Evolutionary conservation across 768 basidiomycete species (phyloP).

Genomic region (Amyloporia xantha): DNA sequence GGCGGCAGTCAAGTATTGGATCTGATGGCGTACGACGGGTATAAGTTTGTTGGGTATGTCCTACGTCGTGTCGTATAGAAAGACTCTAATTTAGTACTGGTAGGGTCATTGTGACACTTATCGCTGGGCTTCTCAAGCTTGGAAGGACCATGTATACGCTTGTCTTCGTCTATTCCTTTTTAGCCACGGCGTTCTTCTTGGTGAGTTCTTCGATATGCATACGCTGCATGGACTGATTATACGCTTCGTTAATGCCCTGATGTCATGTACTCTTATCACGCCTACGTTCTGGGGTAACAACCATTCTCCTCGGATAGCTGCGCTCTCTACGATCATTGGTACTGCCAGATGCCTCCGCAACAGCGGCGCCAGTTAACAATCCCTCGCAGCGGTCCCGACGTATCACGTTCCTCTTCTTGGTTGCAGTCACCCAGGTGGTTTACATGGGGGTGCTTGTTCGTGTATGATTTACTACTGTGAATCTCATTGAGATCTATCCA

Average conservation of each 20-base stretch:
- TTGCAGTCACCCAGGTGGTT: conserved; percentile 74
- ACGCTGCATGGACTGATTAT: conserved; percentile 80
- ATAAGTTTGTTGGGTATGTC: conserved; percentile 93
- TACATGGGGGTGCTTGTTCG: conserved; percentile 85
- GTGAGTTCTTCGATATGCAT: conserved; percentile 63
- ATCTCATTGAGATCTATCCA: too few relatives aligned
- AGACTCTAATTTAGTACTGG: background rate
- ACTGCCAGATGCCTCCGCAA: conserved; percentile 68
- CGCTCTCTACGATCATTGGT: conserved; percentile 90
- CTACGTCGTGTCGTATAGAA: background rate
- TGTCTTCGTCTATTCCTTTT: conserved; percentile 79
- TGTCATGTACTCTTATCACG: too few relatives aligned
- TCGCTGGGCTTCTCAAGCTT: conserved; percentile 59
- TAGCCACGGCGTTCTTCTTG: conserved; percentile 91
- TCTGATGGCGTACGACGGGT: conserved; percentile 88
- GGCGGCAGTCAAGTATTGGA: conserved; percentile 66
- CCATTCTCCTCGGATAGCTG: conserved; percentile 43
- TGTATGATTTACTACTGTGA: conserved; percentile 39
- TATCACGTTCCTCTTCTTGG: conserved; percentile 83
- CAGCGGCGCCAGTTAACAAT: conserved; percentile 58
- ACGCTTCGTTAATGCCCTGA: background rate
- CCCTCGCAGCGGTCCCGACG: conserved; percentile 76
- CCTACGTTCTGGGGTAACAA: background rate
- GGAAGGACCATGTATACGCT: conserved; percentile 57
- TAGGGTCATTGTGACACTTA: conserved; percentile 81